These are phyloP conservation scores for Hamamelis virginiana DNA, from an alignment of 164 flowering plant genomes.

Conservation along the genomic window DNA sequence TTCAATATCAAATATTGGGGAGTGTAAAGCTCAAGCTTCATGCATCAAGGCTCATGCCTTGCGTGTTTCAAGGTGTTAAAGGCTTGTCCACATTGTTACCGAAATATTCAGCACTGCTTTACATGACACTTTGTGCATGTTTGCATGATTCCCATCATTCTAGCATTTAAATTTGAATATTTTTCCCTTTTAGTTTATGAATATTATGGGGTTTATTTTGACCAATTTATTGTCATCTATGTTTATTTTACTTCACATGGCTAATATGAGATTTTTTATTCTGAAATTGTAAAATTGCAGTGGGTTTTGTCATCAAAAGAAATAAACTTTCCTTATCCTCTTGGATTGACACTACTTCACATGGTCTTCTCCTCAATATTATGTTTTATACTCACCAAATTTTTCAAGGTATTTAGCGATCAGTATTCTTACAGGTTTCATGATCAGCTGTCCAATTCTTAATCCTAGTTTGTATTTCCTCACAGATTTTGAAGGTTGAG, in stretches of 20 bases:
- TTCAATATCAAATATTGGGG: neutral
- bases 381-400: slow-evolving; percentile 78
- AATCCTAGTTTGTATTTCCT: slow-evolving; percentile 10
- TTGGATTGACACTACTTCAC: slow-evolving; percentile 91
- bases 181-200: neutral
- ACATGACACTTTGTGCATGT: neutral
- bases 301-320: slow-evolving; percentile 98
- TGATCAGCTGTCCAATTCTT: neutral
- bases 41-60: neutral
- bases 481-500: slow-evolving; percentile 81
- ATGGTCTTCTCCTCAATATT: slow-evolving; percentile 96
- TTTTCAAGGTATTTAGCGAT: slow-evolving; percentile 66
- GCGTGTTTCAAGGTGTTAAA: neutral
- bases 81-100: neutral
- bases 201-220: neutral
- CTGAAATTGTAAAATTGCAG: slow-evolving; percentile 43
- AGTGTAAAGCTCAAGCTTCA: neutral
- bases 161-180: neutral
- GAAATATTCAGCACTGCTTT: neutral
- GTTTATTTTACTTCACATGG: slow-evolving; percentile 7
- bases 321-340: slow-evolving; percentile 96
- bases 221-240: neutral
- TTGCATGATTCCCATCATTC: neutral
- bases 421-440: neutral
- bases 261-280: slow-evolving; percentile 15